Base-by-base conservation (phyloP, 768 basidiomycete genomes). In the Neoboletus subvelutipes region DNA sequence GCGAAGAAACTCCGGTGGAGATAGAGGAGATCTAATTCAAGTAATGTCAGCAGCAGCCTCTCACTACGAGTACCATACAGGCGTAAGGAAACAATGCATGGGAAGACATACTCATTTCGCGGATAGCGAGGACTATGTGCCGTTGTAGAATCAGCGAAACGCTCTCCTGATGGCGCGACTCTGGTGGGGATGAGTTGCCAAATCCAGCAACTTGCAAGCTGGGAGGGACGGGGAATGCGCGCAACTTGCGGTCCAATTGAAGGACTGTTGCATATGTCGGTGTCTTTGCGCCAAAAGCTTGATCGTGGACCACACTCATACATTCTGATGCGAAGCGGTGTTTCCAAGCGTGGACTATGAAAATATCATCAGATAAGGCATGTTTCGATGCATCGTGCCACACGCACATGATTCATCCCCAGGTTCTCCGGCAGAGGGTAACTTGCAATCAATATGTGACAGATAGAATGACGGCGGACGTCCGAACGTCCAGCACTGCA, bases 1-100 rank as follows among this genome's bases (percentile, higher is more conserved):
- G 87, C 87, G 60, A 88, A 88, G 74, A 87, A 88, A 67, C 83
- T 85, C 60, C 87, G 79, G 64, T 88, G 87, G 37, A 88, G 75
- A 69, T 88, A 88, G 18, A 88, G 74, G 34, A 88, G 76, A 70
- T 85, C 87, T 88, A 48, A 33, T 50, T 18, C 28, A 42, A 57
- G 56, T 50, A 43, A 46, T 53, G 60, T 72, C 53, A 72, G 57
- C 45, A 26, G 36, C 26, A 31, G 31, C 48, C 20, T n/a, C 36
- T 55, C 50, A 58, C 24, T 5, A 45, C 7, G 31, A 43, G 31
- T 17, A 57, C 40, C 45, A 20, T 28, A 42, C 29, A 34, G 18
- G 28, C 20, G 33, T 43, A 9, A 50, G 18, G 42, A 31, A 41
- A 24, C 0, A 4, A 55, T 49, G 42, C 12, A 50, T 24, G 12